These are phyloP conservation scores for Acanthamoeba castellanii DNA, from an alignment of 208 protist species.

Conservation along the genomic window DNA sequence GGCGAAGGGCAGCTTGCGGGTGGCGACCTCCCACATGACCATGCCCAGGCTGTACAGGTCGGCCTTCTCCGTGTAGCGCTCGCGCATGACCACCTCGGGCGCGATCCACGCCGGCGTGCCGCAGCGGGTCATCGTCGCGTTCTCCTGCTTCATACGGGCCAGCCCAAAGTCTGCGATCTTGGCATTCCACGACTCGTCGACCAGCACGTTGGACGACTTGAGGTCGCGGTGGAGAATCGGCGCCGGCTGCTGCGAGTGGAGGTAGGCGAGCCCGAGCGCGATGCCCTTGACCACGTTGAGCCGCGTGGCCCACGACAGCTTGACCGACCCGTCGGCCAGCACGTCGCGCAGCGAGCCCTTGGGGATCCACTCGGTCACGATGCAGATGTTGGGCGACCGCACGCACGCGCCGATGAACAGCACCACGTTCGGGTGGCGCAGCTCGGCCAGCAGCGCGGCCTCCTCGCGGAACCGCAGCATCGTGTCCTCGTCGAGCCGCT, in stretches of 20 bases:
- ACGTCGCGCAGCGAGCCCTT: constrained; percentile 27
- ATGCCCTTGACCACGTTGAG: background rate
- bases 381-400: background rate
- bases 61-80: constrained; percentile 54
- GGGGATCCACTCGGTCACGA: constrained; percentile 65
- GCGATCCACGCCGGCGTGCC: constrained; percentile 59
- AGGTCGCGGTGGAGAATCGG: constrained; percentile 53
- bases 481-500: constrained; percentile 57
- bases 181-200: constrained; percentile 60
- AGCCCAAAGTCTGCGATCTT: constrained; percentile 76
- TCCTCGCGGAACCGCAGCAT: constrained; percentile 67
- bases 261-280: constrained; percentile 57
- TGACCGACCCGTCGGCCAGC: background rate
- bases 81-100: constrained; percentile 20
- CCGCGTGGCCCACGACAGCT: constrained; percentile 52
- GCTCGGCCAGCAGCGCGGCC: constrained; percentile 26
- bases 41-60: constrained; percentile 59
- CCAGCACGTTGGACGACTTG: constrained; percentile 52
- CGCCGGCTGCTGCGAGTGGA: constrained; percentile 39
- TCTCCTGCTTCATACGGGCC: constrained; percentile 52
- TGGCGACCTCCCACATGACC: constrained; percentile 61
- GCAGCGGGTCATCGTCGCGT: constrained; percentile 66
- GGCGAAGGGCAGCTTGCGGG: constrained; percentile 51
- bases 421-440: constrained; percentile 57
- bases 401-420: constrained; percentile 63